These are phyloP conservation scores for Sporothrix sp. DNA, from an alignment of 2,329 filamentous ascomycete genomes.

Conservation along the genomic window DNA sequence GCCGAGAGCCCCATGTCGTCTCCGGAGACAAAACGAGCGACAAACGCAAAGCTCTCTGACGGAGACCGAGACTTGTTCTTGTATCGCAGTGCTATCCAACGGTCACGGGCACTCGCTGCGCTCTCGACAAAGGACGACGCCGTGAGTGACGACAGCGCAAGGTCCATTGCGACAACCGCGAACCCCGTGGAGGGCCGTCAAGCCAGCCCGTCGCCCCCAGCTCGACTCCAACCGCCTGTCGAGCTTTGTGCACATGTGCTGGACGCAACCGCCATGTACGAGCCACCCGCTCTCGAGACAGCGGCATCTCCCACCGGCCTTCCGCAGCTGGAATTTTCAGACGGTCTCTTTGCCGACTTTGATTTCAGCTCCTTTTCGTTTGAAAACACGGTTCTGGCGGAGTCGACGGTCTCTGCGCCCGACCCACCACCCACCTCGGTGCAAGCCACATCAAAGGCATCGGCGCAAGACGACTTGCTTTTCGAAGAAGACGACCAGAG, in stretches of 20 bases:
- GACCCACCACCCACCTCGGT: constrained; percentile 25
- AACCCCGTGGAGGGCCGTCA: background rate
- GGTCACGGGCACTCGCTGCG: constrained; percentile 8
- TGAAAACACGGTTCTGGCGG: constrained; percentile 16
- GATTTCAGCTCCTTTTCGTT: constrained; percentile 29
- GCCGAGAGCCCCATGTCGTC: constrained; percentile 37
- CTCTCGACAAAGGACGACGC: constrained; percentile 6
- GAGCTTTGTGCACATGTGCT: background rate
- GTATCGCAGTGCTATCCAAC: no score
- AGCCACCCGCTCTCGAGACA: background rate
- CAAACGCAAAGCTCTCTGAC: background rate
- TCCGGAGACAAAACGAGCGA: background rate
- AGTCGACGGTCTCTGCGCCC: constrained; percentile 20
- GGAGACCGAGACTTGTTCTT: background rate
- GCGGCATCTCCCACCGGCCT: background rate
- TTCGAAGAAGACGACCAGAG: constrained; percentile 36
- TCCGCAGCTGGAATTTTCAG: constrained; percentile 9
- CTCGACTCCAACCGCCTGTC: background rate
- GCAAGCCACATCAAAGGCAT: constrained; percentile 38
- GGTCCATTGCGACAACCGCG: no score
- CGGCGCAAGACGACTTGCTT: constrained; percentile 38
- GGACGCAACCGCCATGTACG: background rate
- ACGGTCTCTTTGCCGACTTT: constrained; percentile 21
- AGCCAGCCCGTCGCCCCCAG: background rate
- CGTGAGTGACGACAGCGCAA: no score